Conservation (phyloP, 2,329 filamentous ascomycete genomes). For the Tolypocladium ophioglossoides region DNA sequence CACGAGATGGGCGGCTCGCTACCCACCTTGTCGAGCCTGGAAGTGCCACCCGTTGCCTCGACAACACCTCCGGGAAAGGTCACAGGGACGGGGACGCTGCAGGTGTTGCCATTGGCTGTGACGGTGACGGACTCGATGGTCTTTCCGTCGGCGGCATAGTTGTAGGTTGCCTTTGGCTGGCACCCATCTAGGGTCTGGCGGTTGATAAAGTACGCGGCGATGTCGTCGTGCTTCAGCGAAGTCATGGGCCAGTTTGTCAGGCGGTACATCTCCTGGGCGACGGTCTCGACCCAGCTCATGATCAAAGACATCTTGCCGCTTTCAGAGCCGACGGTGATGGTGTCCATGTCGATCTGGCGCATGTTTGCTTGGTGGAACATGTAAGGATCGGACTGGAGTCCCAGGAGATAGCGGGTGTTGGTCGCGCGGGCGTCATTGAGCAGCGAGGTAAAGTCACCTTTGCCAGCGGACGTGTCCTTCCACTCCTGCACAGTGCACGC, state of each 20-base stretch:
- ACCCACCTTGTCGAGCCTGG: constrained; percentile 39
- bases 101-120: constrained; percentile 36
- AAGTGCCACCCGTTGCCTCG: constrained; percentile 29
- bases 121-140: constrained; percentile 40
- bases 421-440: constrained; percentile 38
- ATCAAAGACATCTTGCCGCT: constrained; percentile 38
- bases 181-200: constrained; percentile 43
- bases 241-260: constrained; percentile 21
- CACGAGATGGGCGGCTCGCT: constrained; percentile 40
- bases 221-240: constrained; percentile 29
- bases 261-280: constrained; percentile 41
- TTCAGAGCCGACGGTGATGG: constrained; percentile 36
- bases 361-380: constrained; percentile 58
- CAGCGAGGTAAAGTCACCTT: constrained; percentile 41
- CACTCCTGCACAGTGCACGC: constrained; percentile 48
- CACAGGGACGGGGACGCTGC: constrained; percentile 39
- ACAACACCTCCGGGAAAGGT: constrained; percentile 36
- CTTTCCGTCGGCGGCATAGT: constrained; percentile 27
- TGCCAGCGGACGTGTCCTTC: constrained; percentile 46
- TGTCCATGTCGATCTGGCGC: constrained; percentile 35
- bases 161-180: constrained; percentile 35
- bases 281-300: constrained; percentile 45
- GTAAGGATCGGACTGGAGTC: constrained; percentile 40
- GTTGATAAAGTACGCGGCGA: constrained; percentile 37
- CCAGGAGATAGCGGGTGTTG: constrained; percentile 45